Percentiles rank a stretch among this genome's conserved stretches.
phyloP scores from a whole-genome alignment of 176 grass and related monocot genomes.

The Melocanna baccifera region DNA sequence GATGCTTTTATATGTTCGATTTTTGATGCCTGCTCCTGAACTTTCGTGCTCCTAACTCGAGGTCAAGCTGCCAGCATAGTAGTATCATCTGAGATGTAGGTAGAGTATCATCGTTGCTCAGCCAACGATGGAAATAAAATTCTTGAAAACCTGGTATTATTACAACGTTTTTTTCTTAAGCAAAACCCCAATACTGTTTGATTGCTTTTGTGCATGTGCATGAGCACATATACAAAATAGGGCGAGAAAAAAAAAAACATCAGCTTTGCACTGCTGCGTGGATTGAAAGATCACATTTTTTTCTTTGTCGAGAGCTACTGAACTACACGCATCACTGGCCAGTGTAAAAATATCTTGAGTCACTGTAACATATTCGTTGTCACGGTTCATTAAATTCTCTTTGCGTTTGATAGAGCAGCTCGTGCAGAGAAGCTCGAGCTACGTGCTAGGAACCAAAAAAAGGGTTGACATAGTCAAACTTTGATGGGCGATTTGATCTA shows the following conservation, averaged over 20 bases:
- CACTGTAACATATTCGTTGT: constrained; percentile 2
- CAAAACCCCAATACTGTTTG: background rate
- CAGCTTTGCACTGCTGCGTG: background rate
- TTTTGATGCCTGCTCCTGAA: background rate
- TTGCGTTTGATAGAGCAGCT: background rate
- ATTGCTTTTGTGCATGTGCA: background rate
- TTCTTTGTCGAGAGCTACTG: background rate
- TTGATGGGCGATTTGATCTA: too few relatives aligned
- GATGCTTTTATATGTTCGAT: background rate
- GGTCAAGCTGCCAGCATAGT: background rate
- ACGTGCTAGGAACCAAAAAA: background rate
- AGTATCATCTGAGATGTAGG: too few relatives aligned
- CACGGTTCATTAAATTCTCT: background rate
- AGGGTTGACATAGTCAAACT: background rate
- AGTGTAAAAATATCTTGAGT: constrained; percentile 10
- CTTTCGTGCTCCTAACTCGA: background rate
- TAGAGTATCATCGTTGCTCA: background rate
- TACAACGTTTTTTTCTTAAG: background rate
- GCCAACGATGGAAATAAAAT: background rate
- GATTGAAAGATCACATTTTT: background rate
- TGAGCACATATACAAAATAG: background rate
- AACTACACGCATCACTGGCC: background rate
- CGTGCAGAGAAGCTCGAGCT: background rate
- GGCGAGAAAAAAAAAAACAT: background rate
- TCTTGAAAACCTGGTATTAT: background rate